Evolutionary conservation across 179 eudicot genomes (phyloP).

Genomic region (Dionaea muscipula): DNA sequence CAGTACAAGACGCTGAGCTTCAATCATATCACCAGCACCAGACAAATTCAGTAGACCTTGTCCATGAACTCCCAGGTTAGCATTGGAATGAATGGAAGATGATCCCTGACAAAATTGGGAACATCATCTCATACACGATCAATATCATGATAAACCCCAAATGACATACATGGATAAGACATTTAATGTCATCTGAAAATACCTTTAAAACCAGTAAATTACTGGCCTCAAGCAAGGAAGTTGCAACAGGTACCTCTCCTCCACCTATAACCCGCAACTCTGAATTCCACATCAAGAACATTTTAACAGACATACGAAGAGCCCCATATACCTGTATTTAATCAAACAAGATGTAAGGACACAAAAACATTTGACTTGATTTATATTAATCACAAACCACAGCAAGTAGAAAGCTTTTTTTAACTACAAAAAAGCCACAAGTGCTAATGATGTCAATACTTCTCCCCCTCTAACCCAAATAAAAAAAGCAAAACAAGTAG

Average conservation of each 20-base stretch:
- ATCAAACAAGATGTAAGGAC: constrained; percentile 4
- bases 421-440: no score
- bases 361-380: neutral
- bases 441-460: no score
- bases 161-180: neutral
- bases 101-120: constrained; percentile 49
- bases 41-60: constrained; percentile 86
- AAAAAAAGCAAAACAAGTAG: no score
- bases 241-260: constrained; percentile 54
- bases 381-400: neutral
- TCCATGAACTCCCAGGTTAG: constrained; percentile 92
- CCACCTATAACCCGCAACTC: constrained; percentile 70
- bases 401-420: no score
- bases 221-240: constrained; percentile 92
- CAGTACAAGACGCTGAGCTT: constrained; percentile 90
- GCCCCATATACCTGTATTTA: constrained; percentile 84
- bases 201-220: constrained; percentile 88
- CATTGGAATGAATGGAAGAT: constrained; percentile 77
- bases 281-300: constrained; percentile 92
- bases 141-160: neutral
- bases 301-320: constrained; percentile 88
- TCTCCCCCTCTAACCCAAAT: no score
- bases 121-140: constrained; percentile 1
- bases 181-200: constrained; percentile 6
- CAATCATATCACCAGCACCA: constrained; percentile 89